Base-by-base conservation (phyloP, 495 filamentous ascomycete genomes). In the Daldinia loculata region DNA sequence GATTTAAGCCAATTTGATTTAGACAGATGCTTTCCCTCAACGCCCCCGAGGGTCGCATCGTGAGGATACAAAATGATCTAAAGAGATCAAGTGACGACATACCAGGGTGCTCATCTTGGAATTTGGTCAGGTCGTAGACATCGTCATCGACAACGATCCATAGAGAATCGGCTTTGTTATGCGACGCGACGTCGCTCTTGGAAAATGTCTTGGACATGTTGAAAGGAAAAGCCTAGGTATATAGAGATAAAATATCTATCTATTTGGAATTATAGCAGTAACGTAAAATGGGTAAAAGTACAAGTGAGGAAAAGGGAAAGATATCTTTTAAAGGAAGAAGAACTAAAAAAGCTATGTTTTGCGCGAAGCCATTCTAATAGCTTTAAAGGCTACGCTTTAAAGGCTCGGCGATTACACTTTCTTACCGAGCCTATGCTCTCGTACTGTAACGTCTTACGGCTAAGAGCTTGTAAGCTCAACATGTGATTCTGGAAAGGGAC, bases 121-220 rank as follows among this genome's bases (percentile, higher is more conserved):
- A 97, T 75, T 92, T 93, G 69, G 93, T 95, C 70, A 99, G 78
- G 79, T 99, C 95, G 76, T 97, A 99, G 52, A 98, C 96, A 79
- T 98, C 95, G 66, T 94, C 92, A 71, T 98, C 96, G 60, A 99
- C 88, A 53, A 97, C 86, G 74, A 99, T 90, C 88, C 90, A 98
- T 57, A 98, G 85, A 70, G 89, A 91, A 72, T 94, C 89, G 50
- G 89, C 79, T 80, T 93, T 97, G 84, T 91, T 95, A 79, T 99
- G 93, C 80, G 92, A 88, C 70, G 93, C 89, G 36, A 99, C 94
- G 74, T 98, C 95, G 78, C 86, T 86, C 66, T 89, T 86, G 63
- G 88, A 89, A 80, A 97, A 97, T 3, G 85, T 90, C 81, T 97
- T 92, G 24, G 94, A 91, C 95, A 99, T 99, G 72, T 29, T 88